Evolutionary conservation across 768 basidiomycete species (phyloP).

Genomic region (Sporobolomyces pararoseus): DNA sequence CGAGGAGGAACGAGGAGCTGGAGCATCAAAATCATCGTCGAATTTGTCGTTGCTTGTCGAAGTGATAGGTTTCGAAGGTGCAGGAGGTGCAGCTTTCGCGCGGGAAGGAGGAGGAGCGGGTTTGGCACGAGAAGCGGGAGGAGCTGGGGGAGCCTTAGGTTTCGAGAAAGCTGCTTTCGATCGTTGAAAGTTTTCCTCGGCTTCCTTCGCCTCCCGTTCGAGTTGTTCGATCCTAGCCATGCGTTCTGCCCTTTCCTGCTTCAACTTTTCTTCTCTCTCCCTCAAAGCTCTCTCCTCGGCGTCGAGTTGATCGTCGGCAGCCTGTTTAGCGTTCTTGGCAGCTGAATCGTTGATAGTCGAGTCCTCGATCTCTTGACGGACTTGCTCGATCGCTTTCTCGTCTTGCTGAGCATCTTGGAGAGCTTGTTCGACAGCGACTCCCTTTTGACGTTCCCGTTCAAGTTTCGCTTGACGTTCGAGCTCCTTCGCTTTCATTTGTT

Average conservation of each 20-base stretch:
- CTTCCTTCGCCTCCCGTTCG: conserved; percentile 63
- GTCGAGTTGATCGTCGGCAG: conserved; percentile 57
- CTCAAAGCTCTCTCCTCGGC: conserved; percentile 70
- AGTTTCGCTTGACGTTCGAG: conserved; percentile 66
- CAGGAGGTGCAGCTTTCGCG: conserved; percentile 30
- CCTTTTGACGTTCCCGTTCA: conserved; percentile 57
- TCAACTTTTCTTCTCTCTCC: conserved; percentile 66
- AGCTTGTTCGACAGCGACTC: conserved; percentile 32
- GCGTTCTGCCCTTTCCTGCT: conserved; percentile 65
- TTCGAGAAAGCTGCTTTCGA: conserved; percentile 38
- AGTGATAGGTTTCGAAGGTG: neutral
- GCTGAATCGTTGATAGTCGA: conserved; percentile 14
- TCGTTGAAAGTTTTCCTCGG: conserved; percentile 51
- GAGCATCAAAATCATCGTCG: conserved; percentile 48
- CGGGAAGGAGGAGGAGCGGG: conserved; percentile 47
- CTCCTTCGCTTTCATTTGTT: conserved; percentile 75
- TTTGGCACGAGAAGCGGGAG: conserved; percentile 31
- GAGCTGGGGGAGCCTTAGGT: conserved; percentile 40
- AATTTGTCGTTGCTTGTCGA: too few species aligned
- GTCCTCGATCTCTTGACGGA: conserved; percentile 38
- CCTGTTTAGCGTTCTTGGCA: conserved; percentile 46
- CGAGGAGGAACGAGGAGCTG: conserved; percentile 48
- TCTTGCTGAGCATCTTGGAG: conserved; percentile 33
- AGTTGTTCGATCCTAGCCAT: conserved; percentile 58
- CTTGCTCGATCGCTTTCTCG: conserved; percentile 29